Base-by-base conservation (phyloP, 1,139 yeast genomes). In the Lodderomyces pseudojiufengensis region DNA sequence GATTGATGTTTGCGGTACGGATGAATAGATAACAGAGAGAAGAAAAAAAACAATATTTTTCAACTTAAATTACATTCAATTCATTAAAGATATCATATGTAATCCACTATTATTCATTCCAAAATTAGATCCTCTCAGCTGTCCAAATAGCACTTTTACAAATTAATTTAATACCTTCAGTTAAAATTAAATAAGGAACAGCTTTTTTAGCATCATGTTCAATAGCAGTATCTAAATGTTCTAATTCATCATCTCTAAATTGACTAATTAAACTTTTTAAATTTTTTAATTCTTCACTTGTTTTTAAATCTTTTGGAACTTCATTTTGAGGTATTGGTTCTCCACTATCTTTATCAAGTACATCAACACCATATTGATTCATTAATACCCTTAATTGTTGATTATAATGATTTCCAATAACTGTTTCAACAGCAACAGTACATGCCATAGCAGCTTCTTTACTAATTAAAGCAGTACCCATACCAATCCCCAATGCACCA, bases 401-500 rank as follows among this genome's bases (percentile, higher is more conserved):
- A 53, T 94, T 92, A 62, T 92, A 92, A 57, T 92, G 99, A 1
- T 86, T 85, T 2, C 98, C 99, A 58, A 92, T 94, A 2, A 94
- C 97, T 0, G 98, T 94, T 60, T 92, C 99, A 1, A 92, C 98
- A 0, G 98, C 98, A 42, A 90, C 97, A 0, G 99, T 92, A 55
- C 99, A 94, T 1, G 98, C 98, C 99, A 92, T 92, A 2, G 98
- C 98, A 1, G 97, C 97, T 55, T 92, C 96, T 52, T 87, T 86
- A 20, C 96, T 84, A 45, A 90, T 63, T 36, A 84, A 52, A 0
- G 96, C 97, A 0, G 98, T 92, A 1, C 82, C 84, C 1, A 78
- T 78, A 2, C 99, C 99, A 63, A 92, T 70, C 0, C 82, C 81
- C 38, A 84, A 71, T 0, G 98, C 97, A 2, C 97, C 97, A 0